Evolutionary conservation across 139 green algal genomes (phyloP), one percentile per base, ranked within the genome.

Genomic region (Micractinium conductrix): DNA sequence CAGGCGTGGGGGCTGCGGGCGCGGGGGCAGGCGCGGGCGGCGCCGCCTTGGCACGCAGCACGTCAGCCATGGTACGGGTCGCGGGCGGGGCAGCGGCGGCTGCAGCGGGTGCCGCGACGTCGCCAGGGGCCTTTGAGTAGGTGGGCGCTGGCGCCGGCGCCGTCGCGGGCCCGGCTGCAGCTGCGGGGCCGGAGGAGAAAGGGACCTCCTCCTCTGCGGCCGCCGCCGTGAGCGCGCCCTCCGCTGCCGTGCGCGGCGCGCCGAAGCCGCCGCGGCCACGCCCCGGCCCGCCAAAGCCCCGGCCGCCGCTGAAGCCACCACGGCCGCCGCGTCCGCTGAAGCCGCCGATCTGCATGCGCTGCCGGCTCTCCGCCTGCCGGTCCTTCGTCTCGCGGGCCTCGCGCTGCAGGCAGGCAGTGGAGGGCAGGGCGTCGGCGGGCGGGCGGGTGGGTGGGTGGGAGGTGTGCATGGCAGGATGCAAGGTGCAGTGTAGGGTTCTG

Each of bases 21-120:
- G 71, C 84, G 43, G 72, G 81, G 16, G 81, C 74, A 2, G 82
- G 74, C 24, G 74, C 50, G 4, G 53, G 44, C 14, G 43, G 44
- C 50, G 74, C 50, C 30, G 50, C 84, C 71, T 88, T 88, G 28
- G 79, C 70, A 48, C 89, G 88, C n/a, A 90, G 55, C 40, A 90
- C 37, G 50, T 90, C 86, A 33, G 86, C 86, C 83, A 90, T 89
- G 21, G 84, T 90, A 26, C 75, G 53, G 37, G 45, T 73, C 22
- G 68, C 50, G 21, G 86, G 35, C 14, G 71, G 33, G 4, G 71
- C 42, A 12, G 80, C 45, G 42, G 74, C 30, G 21, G 86, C 53
- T 42, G 84, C 40, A 69, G 85, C 42, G 21, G 81, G 28, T 26
- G 70, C 33, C 0, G 45, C 35, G 28, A 74, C 45, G 69, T 75